Conservation (phyloP, 805 yeast species). For the Metschnikowia rubicola region DNA sequence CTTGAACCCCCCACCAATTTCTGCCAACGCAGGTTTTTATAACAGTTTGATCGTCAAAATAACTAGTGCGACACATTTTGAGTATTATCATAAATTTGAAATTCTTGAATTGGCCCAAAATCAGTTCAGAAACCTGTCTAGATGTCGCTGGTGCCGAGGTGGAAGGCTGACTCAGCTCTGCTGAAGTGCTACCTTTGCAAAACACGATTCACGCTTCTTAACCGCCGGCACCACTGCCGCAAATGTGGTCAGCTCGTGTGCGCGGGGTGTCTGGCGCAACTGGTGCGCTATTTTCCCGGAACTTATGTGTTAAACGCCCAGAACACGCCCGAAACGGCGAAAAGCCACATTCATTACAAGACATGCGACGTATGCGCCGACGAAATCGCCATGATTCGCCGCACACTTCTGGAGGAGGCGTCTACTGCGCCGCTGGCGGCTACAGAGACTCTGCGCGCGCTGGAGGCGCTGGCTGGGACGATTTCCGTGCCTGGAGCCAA, state of each 20-base stretch:
- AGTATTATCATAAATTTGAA: too few species aligned
- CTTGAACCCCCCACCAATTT: too few species aligned
- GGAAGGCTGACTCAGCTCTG: conserved; percentile 70
- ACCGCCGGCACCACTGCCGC: conserved; percentile 80
- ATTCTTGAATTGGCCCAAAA: too few species aligned
- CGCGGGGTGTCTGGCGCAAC: conserved; percentile 56
- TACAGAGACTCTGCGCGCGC: background rate
- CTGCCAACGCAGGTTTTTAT: too few species aligned
- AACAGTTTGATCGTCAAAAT: too few species aligned
- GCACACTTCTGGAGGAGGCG: conserved; percentile 16
- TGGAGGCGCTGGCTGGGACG: background rate
- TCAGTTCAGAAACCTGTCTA: too few species aligned
- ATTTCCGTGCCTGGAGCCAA: background rate
- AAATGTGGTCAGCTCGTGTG: conserved; percentile 80
- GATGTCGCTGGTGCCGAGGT: conserved; percentile 21
- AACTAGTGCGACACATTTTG: too few species aligned
- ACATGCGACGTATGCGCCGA: conserved; percentile 74
- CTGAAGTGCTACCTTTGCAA: conserved; percentile 54
- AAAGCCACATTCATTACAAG: conserved; percentile 41
- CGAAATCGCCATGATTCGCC: conserved; percentile 36
- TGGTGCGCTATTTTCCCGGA: conserved; percentile 32
- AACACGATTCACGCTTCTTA: conserved; percentile 52
- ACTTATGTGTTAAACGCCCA: conserved; percentile 18
- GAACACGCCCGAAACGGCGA: conserved; percentile 12
- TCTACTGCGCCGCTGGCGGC: background rate